Conservation (phyloP, 208 protist species). For the Leishmania major region DNA sequence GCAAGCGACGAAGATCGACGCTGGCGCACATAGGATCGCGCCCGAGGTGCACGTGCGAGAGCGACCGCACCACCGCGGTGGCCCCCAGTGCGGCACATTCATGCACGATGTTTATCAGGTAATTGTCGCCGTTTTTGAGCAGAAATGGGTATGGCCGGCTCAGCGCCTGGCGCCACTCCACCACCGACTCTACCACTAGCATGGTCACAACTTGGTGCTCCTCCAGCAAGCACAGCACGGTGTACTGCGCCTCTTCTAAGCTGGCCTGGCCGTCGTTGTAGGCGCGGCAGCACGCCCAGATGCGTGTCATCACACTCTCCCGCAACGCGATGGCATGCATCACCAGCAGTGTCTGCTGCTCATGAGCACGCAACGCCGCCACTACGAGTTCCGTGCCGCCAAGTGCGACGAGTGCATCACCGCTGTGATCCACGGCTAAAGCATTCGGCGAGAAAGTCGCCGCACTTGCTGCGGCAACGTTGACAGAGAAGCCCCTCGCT, state of each 20-base stretch:
- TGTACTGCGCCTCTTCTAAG: conserved; percentile 50
- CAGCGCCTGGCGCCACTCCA: conserved; percentile 67
- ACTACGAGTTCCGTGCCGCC: conserved; percentile 39
- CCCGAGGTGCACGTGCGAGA: conserved; percentile 44
- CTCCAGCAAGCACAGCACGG: conserved; percentile 41
- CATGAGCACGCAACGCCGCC: conserved; percentile 31
- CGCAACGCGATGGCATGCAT: conserved; percentile 41
- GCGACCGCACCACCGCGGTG: conserved; percentile 36
- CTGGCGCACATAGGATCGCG: conserved; percentile 53
- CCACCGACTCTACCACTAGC: conserved; percentile 60
- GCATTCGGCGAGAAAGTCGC: neutral
- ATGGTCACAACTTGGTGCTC: conserved; percentile 61
- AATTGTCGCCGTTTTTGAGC: conserved; percentile 47
- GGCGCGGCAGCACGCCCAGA: conserved; percentile 44
- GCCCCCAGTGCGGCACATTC: conserved; percentile 48
- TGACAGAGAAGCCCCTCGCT: neutral
- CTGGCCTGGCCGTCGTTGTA: conserved; percentile 29
- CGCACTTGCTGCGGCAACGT: neutral
- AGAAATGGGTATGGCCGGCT: conserved; percentile 63
- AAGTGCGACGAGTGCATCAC: conserved; percentile 34
- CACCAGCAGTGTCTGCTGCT: conserved; percentile 41
- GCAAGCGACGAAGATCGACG: conserved; percentile 34
- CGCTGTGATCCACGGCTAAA: conserved; percentile 15
- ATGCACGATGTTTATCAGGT: conserved; percentile 52
- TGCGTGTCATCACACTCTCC: conserved; percentile 43